Evolutionary conservation across 352 stramenopile genomes (phyloP).

Genomic region (Phytopythium delawarense): DNA sequence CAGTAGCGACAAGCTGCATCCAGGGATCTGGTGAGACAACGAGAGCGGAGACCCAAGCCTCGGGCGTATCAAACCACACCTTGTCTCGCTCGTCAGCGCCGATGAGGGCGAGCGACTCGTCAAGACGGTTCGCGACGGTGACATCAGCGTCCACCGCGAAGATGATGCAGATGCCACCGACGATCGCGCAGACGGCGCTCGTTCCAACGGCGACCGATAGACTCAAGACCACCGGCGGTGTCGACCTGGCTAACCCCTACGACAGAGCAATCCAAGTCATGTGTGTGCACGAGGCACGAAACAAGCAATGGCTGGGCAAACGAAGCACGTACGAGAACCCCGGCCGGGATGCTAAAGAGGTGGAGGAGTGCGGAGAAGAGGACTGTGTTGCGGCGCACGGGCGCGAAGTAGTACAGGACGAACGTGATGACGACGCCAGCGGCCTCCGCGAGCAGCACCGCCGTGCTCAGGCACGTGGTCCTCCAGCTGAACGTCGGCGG

Average conservation of each 20-base stretch:
- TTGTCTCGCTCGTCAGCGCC: constrained; percentile 30
- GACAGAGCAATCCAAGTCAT: not conserved
- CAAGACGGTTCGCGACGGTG: constrained; percentile 43
- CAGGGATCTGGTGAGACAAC: not conserved
- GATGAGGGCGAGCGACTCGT: constrained; percentile 36
- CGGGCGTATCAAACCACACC: constrained; percentile 11
- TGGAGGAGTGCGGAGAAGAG: constrained; percentile 33
- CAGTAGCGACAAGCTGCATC: constrained; percentile 35
- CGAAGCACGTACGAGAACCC: constrained; percentile 30
- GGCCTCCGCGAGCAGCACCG: constrained; percentile 40
- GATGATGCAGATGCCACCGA: constrained; percentile 57
- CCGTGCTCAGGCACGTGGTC: constrained; percentile 35
- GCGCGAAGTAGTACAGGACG: constrained; percentile 30
- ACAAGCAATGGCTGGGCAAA: not conserved
- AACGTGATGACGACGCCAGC: constrained; percentile 31
- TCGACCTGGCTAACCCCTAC: constrained; percentile 47
- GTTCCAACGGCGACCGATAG: constrained; percentile 47
- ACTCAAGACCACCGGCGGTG: constrained; percentile 42
- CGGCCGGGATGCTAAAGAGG: constrained; percentile 32
- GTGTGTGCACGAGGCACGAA: not conserved
- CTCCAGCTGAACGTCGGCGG: constrained; percentile 40
- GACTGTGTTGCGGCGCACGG: constrained; percentile 30
- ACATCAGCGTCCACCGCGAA: constrained; percentile 38
- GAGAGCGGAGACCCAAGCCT: not conserved
- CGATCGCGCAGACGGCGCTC: constrained; percentile 42